Evolutionary conservation across 306 rosid genomes (phyloP).

Genomic region (Vigna unguiculata): DNA sequence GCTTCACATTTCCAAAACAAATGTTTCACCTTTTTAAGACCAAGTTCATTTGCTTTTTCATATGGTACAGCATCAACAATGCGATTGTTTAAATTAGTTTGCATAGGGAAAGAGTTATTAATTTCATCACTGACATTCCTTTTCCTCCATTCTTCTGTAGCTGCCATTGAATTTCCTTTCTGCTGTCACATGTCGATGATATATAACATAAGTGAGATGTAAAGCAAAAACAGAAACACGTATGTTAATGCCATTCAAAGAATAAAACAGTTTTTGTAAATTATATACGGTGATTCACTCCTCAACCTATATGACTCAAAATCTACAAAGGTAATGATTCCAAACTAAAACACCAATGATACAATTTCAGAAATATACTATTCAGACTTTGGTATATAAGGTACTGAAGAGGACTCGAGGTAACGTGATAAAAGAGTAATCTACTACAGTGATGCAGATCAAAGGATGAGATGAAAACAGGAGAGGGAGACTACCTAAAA

Average conservation of each 20-base stretch:
- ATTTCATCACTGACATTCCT: constrained; percentile 41
- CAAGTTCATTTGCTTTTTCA: constrained; percentile 45
- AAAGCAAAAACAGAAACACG: constrained; percentile 12
- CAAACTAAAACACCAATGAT: constrained; percentile 10
- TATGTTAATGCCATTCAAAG: not conserved
- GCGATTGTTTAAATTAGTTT: constrained; percentile 33
- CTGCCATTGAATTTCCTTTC: constrained; percentile 45
- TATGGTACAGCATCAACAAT: constrained; percentile 42
- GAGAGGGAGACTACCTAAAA: not conserved
- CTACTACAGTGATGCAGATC: not conserved
- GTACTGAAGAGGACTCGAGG: not conserved
- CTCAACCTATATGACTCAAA: constrained; percentile 33
- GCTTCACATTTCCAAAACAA: constrained; percentile 43
- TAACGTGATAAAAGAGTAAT: not conserved
- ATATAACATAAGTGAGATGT: constrained; percentile 8
- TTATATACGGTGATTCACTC: constrained; percentile 6
- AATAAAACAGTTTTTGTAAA: not conserved
- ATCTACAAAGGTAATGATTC: not conserved
- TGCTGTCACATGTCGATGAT: constrained; percentile 42
- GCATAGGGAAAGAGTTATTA: constrained; percentile 39
- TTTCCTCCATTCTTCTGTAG: constrained; percentile 54
- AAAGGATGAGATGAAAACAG: not conserved
- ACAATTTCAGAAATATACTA: constrained; percentile 7
- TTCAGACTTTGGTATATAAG: not conserved
- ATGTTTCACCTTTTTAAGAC: constrained; percentile 43